Evolutionary conservation across 306 rosid genomes (phyloP), one percentile per base, ranked within the genome.

Genomic region (Trifolium dubium): DNA sequence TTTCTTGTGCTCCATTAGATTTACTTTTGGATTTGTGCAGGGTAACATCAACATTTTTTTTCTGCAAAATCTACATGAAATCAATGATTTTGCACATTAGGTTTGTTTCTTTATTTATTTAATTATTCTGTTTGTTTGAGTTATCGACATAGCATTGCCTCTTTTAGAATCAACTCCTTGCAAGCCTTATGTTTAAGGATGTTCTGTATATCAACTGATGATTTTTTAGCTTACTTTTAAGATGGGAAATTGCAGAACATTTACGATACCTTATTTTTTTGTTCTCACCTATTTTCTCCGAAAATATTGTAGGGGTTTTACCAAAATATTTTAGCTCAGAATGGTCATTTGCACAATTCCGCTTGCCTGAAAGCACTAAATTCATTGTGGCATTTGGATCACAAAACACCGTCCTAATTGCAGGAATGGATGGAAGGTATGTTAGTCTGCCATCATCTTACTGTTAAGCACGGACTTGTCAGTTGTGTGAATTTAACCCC

Each of bases 301-400:
- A 69, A 53, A 13, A 15, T 43, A 64, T 70, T 69, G 72, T 69
- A 94, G 99, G 99, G 70, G 86, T 89, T 64, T 80, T 94, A 72
- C 99, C 99, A 69, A 94, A 90, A 87, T 94, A 94, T 80, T 94
- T 94, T 75, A 94, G 99, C 88, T 94, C 97, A 12, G 99, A 94
- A 80, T 90, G 99, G 99, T 94, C 99, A 74, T 89, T 94, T 86
- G 92, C 99, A 15, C 95, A 60, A 83, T 88, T 89, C 86, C 99
- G 64, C 84, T 81, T 92, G 75, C 92, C 95, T 49, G 96, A 87
- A 69, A 86, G 74, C 72, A 82, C 92, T 37, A 86, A 77, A 67
- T 92, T 81, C 77, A 89, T 92, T 69, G 93, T 90, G 56, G 90
- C 99, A 44, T 94, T 94, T 77, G 99, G 99, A 79, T 80, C 95